Evolutionary conservation across 2,329 filamentous ascomycete genomes (phyloP), one percentile per base, ranked within the genome.

Genomic region (Juglanconis oblonga): DNA sequence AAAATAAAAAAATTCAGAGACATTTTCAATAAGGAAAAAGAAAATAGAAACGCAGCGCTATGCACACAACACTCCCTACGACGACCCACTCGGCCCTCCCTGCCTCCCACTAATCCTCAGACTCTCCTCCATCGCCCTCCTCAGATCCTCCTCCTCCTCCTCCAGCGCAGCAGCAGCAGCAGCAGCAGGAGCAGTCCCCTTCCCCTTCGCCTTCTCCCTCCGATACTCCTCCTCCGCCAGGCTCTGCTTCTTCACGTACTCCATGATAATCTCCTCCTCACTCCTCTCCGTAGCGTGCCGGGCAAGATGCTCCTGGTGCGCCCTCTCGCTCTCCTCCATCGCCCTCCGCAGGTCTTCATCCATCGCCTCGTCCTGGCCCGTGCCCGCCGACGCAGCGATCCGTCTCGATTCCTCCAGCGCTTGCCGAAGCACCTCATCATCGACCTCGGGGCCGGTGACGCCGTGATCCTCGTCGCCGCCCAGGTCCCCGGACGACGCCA

Each of bases 181-280:
- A n/a, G 58, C 47, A 38, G 55, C 63, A 5, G 24, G 24, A 24
- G 57, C 70, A 17, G 67, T 72, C 1, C 69, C 74, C 63, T 74
- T 77, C 4, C 69, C 73, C 66, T 76, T 75, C 9, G 68, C 61
- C 54, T 67, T 64, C 38, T 70, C 66, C 55, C 70, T 65, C 10
- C 76, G 73, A 52, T 72, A 79, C 69, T 87, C 79, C 65, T 87
- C 87, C 73, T 94, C 90, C 0, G 83, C 80, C 47, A 91, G 70
- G 71, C 88, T 92, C 76, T 92, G 88, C 76, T 87, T 89, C 79
- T 88, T 90, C 45, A 92, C 81, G 71, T 91, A 92, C 67, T 92
- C 88, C 70, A 93, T 72, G 8, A 92, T 84, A 60, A 89, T 85
- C 58, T 91, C 84, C 69, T 93, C 89, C 68, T 92, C 89, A 0